phyloP scores from a whole-genome alignment of 805 yeast genomes.

The Kuraishia floccosa region DNA sequence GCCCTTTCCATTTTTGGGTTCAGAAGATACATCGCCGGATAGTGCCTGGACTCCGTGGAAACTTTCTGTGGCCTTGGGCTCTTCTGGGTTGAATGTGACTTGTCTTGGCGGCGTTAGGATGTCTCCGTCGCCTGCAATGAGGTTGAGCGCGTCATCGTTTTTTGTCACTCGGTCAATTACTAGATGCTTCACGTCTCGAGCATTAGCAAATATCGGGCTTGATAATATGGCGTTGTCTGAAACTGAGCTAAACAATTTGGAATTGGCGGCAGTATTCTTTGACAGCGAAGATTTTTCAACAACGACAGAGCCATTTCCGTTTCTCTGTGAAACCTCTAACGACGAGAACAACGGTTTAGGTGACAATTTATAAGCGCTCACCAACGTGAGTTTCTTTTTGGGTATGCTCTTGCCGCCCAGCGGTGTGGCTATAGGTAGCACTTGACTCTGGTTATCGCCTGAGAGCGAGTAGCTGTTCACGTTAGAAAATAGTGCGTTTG shows the following conservation, averaged over 20 bases:
- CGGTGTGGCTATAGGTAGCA: slow-evolving; percentile 41
- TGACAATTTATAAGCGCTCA: slow-evolving; percentile 49
- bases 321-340: too few relatives aligned
- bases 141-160: slow-evolving; percentile 3
- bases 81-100: slow-evolving; percentile 22
- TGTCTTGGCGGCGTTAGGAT: slow-evolving; percentile 15
- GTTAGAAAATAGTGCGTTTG: slow-evolving; percentile 50
- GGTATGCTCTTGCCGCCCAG: slow-evolving; percentile 26
- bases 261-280: not conserved
- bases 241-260: slow-evolving; percentile 24
- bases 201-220: slow-evolving; percentile 63
- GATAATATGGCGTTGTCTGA: slow-evolving; percentile 62
- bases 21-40: too few relatives aligned
- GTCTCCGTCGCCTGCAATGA: slow-evolving; percentile 3
- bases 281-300: not conserved
- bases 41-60: too few relatives aligned
- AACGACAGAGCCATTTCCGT: too few relatives aligned
- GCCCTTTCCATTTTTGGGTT: too few relatives aligned
- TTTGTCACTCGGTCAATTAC: slow-evolving; percentile 27
- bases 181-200: slow-evolving; percentile 39
- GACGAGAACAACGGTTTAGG: slow-evolving; percentile 47
- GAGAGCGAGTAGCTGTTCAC: slow-evolving; percentile 8
- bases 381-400: slow-evolving; percentile 50
- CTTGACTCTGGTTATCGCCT: not conserved
- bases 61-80: too few relatives aligned